These are phyloP conservation scores for Ustilago vetiveriae DNA, from an alignment of 1,284 basidiomycete species.

Conservation along the genomic window DNA sequence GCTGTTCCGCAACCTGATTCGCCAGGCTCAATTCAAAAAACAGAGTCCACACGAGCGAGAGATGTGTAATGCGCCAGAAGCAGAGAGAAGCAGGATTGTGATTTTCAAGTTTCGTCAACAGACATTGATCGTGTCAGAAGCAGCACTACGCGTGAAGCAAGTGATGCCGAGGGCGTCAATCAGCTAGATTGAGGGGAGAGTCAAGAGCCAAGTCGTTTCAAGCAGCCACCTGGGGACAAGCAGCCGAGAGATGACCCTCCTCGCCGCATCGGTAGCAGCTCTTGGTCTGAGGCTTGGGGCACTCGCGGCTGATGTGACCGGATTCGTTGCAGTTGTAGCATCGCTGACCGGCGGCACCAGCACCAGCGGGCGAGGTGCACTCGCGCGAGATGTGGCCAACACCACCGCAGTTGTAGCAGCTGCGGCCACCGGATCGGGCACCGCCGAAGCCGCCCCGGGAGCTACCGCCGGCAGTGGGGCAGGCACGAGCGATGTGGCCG, in stretches of 20 bases:
- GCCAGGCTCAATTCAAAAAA: too few species aligned
- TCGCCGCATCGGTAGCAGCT: conserved; percentile 61
- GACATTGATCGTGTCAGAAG: too few species aligned
- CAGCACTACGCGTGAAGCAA: too few species aligned
- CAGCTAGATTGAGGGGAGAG: not conserved
- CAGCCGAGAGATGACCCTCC: conserved; percentile 45
- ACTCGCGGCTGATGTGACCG: conserved; percentile 63
- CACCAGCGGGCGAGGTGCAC: conserved; percentile 56
- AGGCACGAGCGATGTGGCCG: conserved; percentile 63
- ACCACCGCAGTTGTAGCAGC: conserved; percentile 65
- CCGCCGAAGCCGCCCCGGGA: conserved; percentile 38
- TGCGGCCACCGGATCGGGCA: conserved; percentile 41
- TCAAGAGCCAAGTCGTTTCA: conserved; percentile 3
- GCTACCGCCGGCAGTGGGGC: conserved; percentile 48
- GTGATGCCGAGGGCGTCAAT: too few species aligned
- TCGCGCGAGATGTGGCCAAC: conserved; percentile 63
- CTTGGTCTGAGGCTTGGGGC: conserved; percentile 59
- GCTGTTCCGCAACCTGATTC: too few species aligned
- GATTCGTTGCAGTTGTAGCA: conserved; percentile 65
- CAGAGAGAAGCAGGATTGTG: too few species aligned
- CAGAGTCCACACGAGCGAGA: too few species aligned
- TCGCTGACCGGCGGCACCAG: conserved; percentile 43
- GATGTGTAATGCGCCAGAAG: too few species aligned
- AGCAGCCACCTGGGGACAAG: conserved; percentile 42
- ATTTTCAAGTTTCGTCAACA: not conserved